A percentile compares a stretch with the other conserved stretches of the same genome.
phyloP scores from a whole-genome alignment of 306 rosid genomes.

The Cyamopsis tetragonoloba region DNA sequence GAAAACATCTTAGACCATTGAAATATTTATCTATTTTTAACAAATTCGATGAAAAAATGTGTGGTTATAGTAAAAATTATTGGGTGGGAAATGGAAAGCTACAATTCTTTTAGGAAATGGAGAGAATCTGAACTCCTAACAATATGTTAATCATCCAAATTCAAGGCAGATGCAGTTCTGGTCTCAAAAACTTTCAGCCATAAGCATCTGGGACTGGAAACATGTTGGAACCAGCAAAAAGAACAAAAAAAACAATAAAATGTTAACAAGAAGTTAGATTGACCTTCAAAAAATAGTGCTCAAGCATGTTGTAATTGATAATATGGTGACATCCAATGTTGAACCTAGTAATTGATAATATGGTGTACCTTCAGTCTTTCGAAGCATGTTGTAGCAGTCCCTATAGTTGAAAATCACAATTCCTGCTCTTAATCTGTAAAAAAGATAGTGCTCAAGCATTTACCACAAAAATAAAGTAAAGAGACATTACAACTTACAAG shows the following conservation, averaged over 20 bases:
- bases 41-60: no score
- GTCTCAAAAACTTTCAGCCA: constrained; percentile 1
- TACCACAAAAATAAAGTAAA: neutral
- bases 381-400: constrained; percentile 64
- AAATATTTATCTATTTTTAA: no score
- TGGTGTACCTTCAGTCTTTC: constrained; percentile 84
- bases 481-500: constrained; percentile 4
- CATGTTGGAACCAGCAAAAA: neutral
- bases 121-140: no score
- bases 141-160: constrained; percentile 5
- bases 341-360: constrained; percentile 4
- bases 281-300: neutral
- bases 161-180: neutral
- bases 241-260: neutral
- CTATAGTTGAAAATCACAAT: constrained; percentile 89
- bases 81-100: no score
- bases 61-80: no score
- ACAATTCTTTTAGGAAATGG: no score
- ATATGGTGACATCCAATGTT: constrained; percentile 11
- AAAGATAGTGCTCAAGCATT: constrained; percentile 16
- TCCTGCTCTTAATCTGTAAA: constrained; percentile 64
- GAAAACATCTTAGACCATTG: no score
- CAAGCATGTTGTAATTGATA: no score
- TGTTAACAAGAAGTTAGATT: neutral
- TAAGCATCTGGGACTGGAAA: neutral